Conservation (phyloP, 208 protist species). For the Wallacemonas rigidus region DNA sequence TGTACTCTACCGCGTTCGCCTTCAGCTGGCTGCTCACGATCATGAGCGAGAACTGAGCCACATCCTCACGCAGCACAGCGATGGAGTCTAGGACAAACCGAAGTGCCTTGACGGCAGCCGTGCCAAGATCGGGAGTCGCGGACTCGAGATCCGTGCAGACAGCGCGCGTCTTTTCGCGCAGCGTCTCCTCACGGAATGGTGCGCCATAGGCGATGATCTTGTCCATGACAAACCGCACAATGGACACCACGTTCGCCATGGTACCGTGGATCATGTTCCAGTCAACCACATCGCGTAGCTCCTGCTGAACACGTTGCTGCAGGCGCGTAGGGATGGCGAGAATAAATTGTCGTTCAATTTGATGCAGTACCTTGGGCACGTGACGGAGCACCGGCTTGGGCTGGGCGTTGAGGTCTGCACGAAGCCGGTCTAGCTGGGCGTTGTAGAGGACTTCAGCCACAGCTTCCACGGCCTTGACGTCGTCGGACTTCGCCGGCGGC, state of each 20-base stretch:
- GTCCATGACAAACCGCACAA: constrained; percentile 69
- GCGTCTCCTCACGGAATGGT: constrained; percentile 56
- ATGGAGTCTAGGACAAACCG: constrained; percentile 70
- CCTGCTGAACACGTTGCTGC: constrained; percentile 53
- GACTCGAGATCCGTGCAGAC: constrained; percentile 51
- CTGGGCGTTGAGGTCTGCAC: constrained; percentile 49
- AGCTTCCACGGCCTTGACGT: constrained; percentile 25
- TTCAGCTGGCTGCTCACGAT: constrained; percentile 57
- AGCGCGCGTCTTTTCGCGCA: constrained; percentile 26
- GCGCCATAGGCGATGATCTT: constrained; percentile 68
- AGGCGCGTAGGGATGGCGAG: constrained; percentile 70
- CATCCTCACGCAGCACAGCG: constrained; percentile 54
- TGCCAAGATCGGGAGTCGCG: constrained; percentile 55
- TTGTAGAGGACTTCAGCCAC: constrained; percentile 41
- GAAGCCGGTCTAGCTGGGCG: constrained; percentile 47
- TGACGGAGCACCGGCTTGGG: constrained; percentile 41
- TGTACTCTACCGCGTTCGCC: constrained; percentile 66
- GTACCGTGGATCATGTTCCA: constrained; percentile 63
- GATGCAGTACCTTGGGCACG: constrained; percentile 50
- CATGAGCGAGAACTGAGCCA: constrained; percentile 68
- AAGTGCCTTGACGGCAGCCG: constrained; percentile 64
- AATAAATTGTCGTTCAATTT: constrained; percentile 61
- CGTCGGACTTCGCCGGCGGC: constrained; percentile 23
- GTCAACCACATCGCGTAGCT: constrained; percentile 80
- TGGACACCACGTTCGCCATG: constrained; percentile 45